These are phyloP conservation scores for Sporisorium scitamineum DNA, from an alignment of 1,284 basidiomycete genomes.

Conservation along the genomic window DNA sequence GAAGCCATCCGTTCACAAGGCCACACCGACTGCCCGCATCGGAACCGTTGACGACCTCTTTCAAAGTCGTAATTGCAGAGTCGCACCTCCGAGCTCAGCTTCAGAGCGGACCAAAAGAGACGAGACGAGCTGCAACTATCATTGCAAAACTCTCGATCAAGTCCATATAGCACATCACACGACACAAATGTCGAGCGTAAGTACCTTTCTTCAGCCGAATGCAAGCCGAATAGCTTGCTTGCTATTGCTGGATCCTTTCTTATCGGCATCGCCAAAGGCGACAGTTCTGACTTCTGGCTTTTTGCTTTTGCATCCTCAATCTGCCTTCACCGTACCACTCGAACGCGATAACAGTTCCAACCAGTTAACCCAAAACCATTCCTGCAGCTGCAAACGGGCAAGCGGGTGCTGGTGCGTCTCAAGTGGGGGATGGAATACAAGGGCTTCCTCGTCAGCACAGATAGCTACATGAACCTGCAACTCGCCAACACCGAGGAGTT, in stretches of 20 bases:
- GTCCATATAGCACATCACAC: not conserved
- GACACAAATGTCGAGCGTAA: slow-evolving; percentile 39
- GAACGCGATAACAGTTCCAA: slow-evolving; percentile 77
- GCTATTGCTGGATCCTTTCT: no score
- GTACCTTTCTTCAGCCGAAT: not conserved
- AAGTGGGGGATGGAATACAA: slow-evolving; percentile 99
- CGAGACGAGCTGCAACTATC: not conserved
- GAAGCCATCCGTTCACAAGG: not conserved
- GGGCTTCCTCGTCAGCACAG: slow-evolving; percentile 97
- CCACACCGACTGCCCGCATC: not conserved
- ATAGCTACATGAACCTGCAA: slow-evolving; percentile 99
- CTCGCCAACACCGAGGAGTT: slow-evolving; percentile 98
- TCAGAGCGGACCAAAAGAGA: not conserved
- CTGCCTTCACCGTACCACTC: not conserved
- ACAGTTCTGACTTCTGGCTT: not conserved
- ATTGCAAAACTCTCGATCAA: not conserved
- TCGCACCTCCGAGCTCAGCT: not conserved
- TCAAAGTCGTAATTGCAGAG: not conserved
- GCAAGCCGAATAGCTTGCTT: no score
- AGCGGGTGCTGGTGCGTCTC: slow-evolving; percentile 91
- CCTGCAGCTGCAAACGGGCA: slow-evolving; percentile 96
- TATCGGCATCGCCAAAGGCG: no score
- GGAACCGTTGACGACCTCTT: not conserved
- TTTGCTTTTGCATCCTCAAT: not conserved
- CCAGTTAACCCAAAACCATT: slow-evolving; percentile 99